These are phyloP conservation scores for Dictyostelium intermedium DNA, from an alignment of 78 protist species.

Conservation along the genomic window DNA sequence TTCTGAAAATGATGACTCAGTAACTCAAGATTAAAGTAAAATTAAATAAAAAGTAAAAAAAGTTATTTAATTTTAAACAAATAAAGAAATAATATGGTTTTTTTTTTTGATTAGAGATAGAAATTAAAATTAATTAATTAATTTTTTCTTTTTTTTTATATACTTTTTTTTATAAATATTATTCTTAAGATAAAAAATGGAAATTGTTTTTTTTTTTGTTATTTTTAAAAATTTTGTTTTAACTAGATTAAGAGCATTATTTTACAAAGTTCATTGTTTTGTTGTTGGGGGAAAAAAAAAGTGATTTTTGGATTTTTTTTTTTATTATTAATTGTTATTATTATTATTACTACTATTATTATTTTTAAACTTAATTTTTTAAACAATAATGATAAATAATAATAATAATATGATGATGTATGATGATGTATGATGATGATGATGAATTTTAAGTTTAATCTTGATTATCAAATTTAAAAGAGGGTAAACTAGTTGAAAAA, in stretches of 20 bases:
- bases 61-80: not conserved
- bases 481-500: conserved; percentile 65
- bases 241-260: too few species aligned
- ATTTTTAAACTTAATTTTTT: not conserved
- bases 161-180: too few species aligned
- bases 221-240: too few species aligned
- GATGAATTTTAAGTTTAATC: not conserved
- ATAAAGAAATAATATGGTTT: too few species aligned
- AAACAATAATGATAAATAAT: too few species aligned
- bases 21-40: not conserved
- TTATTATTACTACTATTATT: not conserved
- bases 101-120: not conserved
- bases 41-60: not conserved
- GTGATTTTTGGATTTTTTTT: not conserved
- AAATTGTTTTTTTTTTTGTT: too few species aligned
- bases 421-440: too few species aligned
- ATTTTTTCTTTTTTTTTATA: not conserved
- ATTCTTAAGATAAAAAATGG: too few species aligned
- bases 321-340: not conserved
- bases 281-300: too few species aligned
- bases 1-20: not conserved
- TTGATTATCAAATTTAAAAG: conserved; percentile 53
- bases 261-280: too few species aligned
- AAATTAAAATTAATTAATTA: too few species aligned
- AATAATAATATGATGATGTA: too few species aligned